These are phyloP conservation scores for Eucalyptus guilfoylei DNA, from an alignment of 345 rosid genomes.

Conservation along the genomic window DNA sequence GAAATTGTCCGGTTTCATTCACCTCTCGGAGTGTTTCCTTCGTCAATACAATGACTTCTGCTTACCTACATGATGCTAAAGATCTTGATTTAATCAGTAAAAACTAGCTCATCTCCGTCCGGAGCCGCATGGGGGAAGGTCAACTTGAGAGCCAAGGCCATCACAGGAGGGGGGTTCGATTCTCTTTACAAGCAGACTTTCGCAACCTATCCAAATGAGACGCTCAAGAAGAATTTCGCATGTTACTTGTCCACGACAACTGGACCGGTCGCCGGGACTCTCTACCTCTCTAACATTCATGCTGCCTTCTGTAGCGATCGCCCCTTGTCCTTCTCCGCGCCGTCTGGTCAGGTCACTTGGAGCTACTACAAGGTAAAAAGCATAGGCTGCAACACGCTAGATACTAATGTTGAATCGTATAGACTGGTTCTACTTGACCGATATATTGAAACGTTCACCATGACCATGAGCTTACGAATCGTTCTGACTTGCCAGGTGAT, in stretches of 20 bases:
- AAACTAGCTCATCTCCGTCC: conserved; percentile 29
- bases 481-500: conserved; percentile 13
- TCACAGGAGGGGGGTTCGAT: conserved; percentile 49
- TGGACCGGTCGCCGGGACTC: conserved; percentile 53
- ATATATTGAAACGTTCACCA: background rate
- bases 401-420: background rate
- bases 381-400: background rate
- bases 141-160: conserved; percentile 41
- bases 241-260: conserved; percentile 50
- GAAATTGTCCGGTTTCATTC: background rate
- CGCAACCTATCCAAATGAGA: conserved; percentile 23
- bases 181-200: conserved; percentile 40
- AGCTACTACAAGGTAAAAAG: conserved; percentile 46
- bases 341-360: conserved; percentile 49
- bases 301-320: conserved; percentile 59
- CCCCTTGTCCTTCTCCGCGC: conserved; percentile 37
- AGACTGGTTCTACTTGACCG: background rate
- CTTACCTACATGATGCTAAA: background rate
- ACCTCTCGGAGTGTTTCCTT: background rate
- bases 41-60: background rate
- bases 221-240: conserved; percentile 36
- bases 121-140: conserved; percentile 58
- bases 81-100: conserved; percentile 8
- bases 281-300: conserved; percentile 38
- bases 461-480: background rate